phyloP scores from a whole-genome alignment of 371 early-diverging fungal species.

The Apophysomyces elegans region DNA sequence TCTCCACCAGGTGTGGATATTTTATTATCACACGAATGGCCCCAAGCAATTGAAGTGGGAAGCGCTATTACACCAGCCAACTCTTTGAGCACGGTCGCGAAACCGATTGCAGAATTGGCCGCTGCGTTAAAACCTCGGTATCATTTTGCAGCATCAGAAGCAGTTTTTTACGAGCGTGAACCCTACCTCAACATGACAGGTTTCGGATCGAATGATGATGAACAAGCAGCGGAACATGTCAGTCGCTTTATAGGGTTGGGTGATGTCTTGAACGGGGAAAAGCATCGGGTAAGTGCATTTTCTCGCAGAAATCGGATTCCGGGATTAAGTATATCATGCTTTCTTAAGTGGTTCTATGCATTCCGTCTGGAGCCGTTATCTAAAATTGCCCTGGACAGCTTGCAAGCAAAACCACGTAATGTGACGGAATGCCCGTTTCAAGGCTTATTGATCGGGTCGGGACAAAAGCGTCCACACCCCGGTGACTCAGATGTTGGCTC shows the following conservation, averaged over 20 bases:
- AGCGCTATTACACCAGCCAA: constrained; percentile 15
- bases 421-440: constrained; percentile 71
- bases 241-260: constrained; percentile 89
- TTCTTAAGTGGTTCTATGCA: constrained; percentile 88
- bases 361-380: constrained; percentile 79
- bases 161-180: constrained; percentile 80
- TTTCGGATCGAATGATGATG: constrained; percentile 51
- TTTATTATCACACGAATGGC: constrained; percentile 83
- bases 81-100: constrained; percentile 29
- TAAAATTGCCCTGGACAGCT: constrained; percentile 41
- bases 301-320: neutral
- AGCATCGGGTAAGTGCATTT: constrained; percentile 51
- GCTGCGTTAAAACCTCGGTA: constrained; percentile 79
- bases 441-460: constrained; percentile 19
- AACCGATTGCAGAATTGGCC: constrained; percentile 52
- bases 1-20: constrained; percentile 75
- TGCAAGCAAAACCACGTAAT: constrained; percentile 47
- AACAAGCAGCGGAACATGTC: constrained; percentile 57
- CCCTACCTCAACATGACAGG: constrained; percentile 74
- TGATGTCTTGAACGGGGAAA: constrained; percentile 62
- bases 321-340: neutral
- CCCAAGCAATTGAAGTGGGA: constrained; percentile 53
- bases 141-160: constrained; percentile 78
- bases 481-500: constrained; percentile 34
- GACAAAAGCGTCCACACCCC: constrained; percentile 34